Evolutionary conservation across 768 basidiomycete species (phyloP).

Genomic region (Kwoniella dendrophila): DNA sequence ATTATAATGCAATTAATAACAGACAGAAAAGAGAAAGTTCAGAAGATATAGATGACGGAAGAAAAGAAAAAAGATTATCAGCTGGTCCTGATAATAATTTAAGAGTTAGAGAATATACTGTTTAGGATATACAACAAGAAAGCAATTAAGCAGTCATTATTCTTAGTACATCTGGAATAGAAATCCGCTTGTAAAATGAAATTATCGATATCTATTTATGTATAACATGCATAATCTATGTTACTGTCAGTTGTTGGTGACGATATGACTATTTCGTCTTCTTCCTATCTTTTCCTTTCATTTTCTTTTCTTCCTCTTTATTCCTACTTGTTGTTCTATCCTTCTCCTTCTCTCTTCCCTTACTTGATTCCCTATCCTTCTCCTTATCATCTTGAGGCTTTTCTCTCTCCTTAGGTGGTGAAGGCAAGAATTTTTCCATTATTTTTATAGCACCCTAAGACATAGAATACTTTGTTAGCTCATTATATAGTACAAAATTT

Average conservation of each 20-base stretch:
- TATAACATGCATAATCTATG: slow-evolving; percentile 7
- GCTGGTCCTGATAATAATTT: slow-evolving; percentile 23
- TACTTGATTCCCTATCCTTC: slow-evolving; percentile 13
- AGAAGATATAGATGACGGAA: slow-evolving; percentile 1
- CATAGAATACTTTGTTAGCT: not conserved
- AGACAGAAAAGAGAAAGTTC: slow-evolving; percentile 11
- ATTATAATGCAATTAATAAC: not conserved
- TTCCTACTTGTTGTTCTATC: slow-evolving; percentile 2
- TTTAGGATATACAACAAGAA: not conserved
- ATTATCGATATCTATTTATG: too few relatives aligned
- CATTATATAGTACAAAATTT: not conserved
- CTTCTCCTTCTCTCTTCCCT: slow-evolving; percentile 18
- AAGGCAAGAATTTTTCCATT: slow-evolving; percentile 32
- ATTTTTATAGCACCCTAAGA: slow-evolving; percentile 35
- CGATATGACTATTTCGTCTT: slow-evolving; percentile 8
- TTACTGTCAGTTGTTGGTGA: not conserved
- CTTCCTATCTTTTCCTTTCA: slow-evolving; percentile 14
- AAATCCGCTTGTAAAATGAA: too few relatives aligned
- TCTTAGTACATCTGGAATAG: too few relatives aligned
- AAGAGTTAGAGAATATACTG: slow-evolving; percentile 1
- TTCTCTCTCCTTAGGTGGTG: slow-evolving; percentile 1
- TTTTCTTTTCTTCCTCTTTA: slow-evolving; percentile 16
- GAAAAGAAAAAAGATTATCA: slow-evolving; percentile 31
- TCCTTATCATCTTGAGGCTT: slow-evolving; percentile 13
- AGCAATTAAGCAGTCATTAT: too few relatives aligned